Evolutionary conservation across 805 yeast genomes (phyloP), one percentile per base, ranked within the genome.

Genomic region (Metschnikowia similis): DNA sequence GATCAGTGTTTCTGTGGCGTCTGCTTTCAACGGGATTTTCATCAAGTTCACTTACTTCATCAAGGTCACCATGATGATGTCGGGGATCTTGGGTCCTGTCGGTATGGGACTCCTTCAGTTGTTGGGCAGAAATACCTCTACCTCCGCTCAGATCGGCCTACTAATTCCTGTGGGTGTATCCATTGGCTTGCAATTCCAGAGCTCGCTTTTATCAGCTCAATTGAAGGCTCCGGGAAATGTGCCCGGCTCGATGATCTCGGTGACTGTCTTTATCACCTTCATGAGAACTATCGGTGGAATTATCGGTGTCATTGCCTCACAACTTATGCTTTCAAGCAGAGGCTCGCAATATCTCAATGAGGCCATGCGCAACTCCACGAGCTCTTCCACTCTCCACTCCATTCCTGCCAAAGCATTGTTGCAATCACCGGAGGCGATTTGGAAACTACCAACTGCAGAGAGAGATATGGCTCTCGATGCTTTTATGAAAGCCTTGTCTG

Each of bases 171-270:
- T 57, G 13, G 76, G 75, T 35, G 56, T 71, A 14, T 56, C 74
- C 0, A 61, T 65, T 21, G 75, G 76, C 0, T 52, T 70, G 38
- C 71, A 62, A 50, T 70, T 71, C 53, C 76, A 71, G 50, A 59
- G 67, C 49, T 56, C 72, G 0, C 48, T 70, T 27, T 52, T 71
- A n/a, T 58, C 72, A 8, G 66, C 71, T 8, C 76, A 71, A 50
- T 49, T 71, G 43, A 58, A 59, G 46, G 72, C 75, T 1, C 75
- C 76, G 0, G 62, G 61, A 6, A 53, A 66, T 46, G 53, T 70
- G 21, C 67, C 66, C 2, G 75, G 75, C 1, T 64, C 72, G 6
- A 58, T 70, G 55, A 71, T 71, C 45, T 48, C 66, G 46, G 63
- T 63, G 9, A 69, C 75, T 1, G 60, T 69, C 29, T 66, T 70